Conservation (phyloP, 371 early-diverging fungal genomes). For the Dentiscutata heterogama region DNA sequence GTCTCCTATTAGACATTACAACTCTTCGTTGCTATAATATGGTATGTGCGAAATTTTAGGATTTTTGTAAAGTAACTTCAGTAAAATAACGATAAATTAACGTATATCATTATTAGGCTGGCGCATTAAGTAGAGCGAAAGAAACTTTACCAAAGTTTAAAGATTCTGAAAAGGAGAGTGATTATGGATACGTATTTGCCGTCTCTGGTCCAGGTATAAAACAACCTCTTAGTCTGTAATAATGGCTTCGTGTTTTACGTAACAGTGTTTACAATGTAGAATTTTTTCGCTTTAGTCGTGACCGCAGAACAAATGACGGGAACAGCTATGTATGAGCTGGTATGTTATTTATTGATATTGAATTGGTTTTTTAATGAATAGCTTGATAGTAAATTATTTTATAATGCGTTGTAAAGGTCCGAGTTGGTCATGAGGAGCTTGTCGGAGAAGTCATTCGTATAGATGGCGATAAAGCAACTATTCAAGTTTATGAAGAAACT, state of each 20-base stretch:
- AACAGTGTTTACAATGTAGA: neutral
- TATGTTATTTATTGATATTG: constrained; percentile 53
- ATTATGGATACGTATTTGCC: constrained; percentile 95
- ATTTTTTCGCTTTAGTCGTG: constrained; percentile 79
- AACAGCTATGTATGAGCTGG: constrained; percentile 99
- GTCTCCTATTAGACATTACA: no score
- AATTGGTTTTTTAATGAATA: neutral
- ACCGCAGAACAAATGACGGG: constrained; percentile 99
- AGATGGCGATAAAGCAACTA: constrained; percentile 98
- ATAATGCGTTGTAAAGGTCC: constrained; percentile 73
- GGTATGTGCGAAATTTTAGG: no score
- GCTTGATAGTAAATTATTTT: neutral
- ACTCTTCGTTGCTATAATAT: no score
- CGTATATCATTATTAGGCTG: constrained; percentile 64
- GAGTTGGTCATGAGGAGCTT: constrained; percentile 98
- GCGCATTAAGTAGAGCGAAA: constrained; percentile 86
- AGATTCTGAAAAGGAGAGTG: constrained; percentile 90
- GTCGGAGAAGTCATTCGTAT: constrained; percentile 99
- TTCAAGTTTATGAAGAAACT: constrained; percentile 99
- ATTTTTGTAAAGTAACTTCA: no score
- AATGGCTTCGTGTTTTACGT: neutral
- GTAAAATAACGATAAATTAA: no score
- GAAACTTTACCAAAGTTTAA: constrained; percentile 81
- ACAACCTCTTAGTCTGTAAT: neutral
- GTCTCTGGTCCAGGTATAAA: constrained; percentile 98